These are phyloP conservation scores for Hymenoscyphus fructigenus DNA, from an alignment of 2,329 filamentous ascomycete genomes.

Conservation along the genomic window DNA sequence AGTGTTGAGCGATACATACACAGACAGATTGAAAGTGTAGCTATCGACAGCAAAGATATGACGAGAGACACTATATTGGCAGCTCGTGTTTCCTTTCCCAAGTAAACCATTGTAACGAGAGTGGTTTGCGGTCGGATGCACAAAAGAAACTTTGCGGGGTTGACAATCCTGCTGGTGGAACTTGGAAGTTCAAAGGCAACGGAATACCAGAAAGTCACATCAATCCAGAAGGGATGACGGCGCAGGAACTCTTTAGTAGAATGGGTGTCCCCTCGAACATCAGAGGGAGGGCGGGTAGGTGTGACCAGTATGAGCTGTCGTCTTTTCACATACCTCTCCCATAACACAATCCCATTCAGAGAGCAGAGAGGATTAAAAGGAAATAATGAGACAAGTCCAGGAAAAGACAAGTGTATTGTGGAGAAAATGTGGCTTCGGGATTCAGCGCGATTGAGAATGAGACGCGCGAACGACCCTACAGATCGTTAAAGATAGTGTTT, in stretches of 20 bases:
- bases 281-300: not conserved
- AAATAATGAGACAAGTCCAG: not conserved
- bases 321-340: not conserved
- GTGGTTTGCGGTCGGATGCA: not conserved
- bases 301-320: not conserved
- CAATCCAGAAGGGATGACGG: not conserved
- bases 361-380: not conserved
- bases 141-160: not conserved
- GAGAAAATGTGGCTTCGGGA: not conserved
- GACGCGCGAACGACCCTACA: not conserved
- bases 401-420: not conserved
- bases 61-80: conserved; percentile 1
- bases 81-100: conserved; percentile 4
- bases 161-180: conserved; percentile 3
- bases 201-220: conserved; percentile 4
- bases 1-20: conserved; percentile 19
- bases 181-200: not conserved
- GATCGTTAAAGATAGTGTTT: not conserved
- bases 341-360: not conserved
- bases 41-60: conserved; percentile 8
- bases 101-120: conserved; percentile 3
- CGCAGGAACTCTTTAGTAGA: not conserved
- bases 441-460: not conserved
- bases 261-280: conserved; percentile 1
- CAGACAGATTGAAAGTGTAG: conserved; percentile 26